Base-by-base conservation (phyloP, 441 rosid species). In the Euphorbia schlechtendalii region DNA sequence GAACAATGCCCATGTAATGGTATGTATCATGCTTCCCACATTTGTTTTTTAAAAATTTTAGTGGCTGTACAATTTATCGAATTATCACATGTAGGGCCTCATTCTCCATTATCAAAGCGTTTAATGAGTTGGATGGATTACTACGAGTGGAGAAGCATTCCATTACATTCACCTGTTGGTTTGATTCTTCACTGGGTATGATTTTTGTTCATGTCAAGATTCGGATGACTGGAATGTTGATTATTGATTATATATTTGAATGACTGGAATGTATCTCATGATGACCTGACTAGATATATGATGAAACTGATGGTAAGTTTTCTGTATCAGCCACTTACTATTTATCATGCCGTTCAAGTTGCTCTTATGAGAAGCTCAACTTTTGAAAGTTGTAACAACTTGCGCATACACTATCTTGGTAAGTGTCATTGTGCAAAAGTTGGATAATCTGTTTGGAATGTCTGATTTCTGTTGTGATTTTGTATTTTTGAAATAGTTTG, bases 131-230 rank as follows among this genome's bases (percentile, higher is more conserved):
- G 96, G 97, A 69, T 53, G 64, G 92, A 89, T 68, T 90, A 87
- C 75, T 93, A 74, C 53, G 87, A 79, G 62, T 90, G 97, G 97
- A 87, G 96, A 71, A 54, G 78, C 80, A 78, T 93, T 63, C 93
- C 93, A 6, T 62, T 88, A 14, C 70, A 80, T 77, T 93, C 99
- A 52, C 93, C 97, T 51, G 86, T 77, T 71, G 86, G 96, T 73
- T 71, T 93, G 71, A 87, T 90, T 75, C 96, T 93, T 66, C 97
- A 90, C 68, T 90, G 91, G 96, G 98, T 93, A 93, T 53, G 79
- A 28, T 9, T 67, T 18, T 25, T 3, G 57, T 17, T 57, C 27
- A 22, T 59, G 45, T 43, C 13, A 27, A n/a, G n/a, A n/a, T n/a
- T n/a, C n/a, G 48, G 68, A 57, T 48, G 7, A 40, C 45, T 40